Conservation (phyloP, 139 green algal genomes). For the Micromonas pusilla region DNA sequence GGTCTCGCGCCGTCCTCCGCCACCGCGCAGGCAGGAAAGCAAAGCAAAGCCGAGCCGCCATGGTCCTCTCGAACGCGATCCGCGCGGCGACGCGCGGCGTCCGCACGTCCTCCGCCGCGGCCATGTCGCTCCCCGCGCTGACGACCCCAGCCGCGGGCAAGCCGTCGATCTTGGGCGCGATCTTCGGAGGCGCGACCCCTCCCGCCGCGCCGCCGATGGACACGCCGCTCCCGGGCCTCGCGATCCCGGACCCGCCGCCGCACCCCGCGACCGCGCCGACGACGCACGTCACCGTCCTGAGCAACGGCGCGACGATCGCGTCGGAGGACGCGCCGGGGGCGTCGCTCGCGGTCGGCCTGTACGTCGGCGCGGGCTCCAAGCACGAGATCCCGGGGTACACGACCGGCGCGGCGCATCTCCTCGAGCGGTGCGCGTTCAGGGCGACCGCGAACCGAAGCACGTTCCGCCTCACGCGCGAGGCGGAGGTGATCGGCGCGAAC, state of each 20-base stretch:
- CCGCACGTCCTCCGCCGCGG: background rate
- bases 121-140: background rate
- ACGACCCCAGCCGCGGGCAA: background rate
- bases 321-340: slow-evolving; percentile 79
- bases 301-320: slow-evolving; percentile 50
- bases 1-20: background rate
- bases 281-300: slow-evolving; percentile 78
- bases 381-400: slow-evolving; percentile 35
- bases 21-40: background rate
- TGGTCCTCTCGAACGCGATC: background rate
- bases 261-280: slow-evolving; percentile 38
- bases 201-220: slow-evolving; percentile 50
- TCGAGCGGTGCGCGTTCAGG: slow-evolving; percentile 93
- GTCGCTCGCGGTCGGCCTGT: slow-evolving; percentile 79
- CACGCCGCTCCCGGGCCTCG: slow-evolving; percentile 60
- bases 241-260: slow-evolving; percentile 24
- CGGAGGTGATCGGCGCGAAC: slow-evolving; percentile 78
- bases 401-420: slow-evolving; percentile 69
- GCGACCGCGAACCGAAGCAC: slow-evolving; percentile 65
- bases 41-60: background rate
- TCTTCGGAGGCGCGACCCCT: slow-evolving; percentile 4
- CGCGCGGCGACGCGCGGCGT: background rate
- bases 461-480: slow-evolving; percentile 65
- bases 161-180: slow-evolving; percentile 4
- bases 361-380: slow-evolving; percentile 69